phyloP scores from a whole-genome alignment of 441 rosid genomes.

The Syzygium malaccense region DNA sequence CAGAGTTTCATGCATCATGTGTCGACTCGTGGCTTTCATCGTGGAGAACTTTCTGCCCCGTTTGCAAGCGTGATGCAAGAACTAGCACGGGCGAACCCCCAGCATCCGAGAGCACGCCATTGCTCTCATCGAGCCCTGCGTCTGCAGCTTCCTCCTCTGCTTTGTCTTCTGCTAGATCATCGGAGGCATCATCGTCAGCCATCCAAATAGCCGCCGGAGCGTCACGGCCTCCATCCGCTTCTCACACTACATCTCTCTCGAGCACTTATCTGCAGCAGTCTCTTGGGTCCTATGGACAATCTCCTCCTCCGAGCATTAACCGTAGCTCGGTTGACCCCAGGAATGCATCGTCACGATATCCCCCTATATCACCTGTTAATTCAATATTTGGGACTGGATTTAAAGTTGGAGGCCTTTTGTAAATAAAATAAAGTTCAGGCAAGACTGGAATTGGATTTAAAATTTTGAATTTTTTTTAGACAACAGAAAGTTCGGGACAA shows the following conservation, averaged over 20 bases:
- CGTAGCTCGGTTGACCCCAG: slow-evolving; percentile 61
- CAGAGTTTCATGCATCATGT: slow-evolving; percentile 85
- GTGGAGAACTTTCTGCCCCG: slow-evolving; percentile 97
- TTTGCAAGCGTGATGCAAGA: slow-evolving; percentile 92
- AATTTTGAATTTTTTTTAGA: background rate
- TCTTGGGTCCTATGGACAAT: slow-evolving; percentile 32
- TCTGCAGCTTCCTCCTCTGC: slow-evolving; percentile 47
- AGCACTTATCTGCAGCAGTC: slow-evolving; percentile 57
- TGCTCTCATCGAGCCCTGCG: slow-evolving; percentile 50
- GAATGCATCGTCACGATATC: slow-evolving; percentile 77
- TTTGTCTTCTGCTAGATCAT: slow-evolving; percentile 58
- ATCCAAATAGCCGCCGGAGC: slow-evolving; percentile 48
- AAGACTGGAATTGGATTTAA: background rate
- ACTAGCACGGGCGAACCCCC: slow-evolving; percentile 62
- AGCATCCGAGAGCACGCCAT: slow-evolving; percentile 77
- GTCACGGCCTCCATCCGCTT: slow-evolving; percentile 35
- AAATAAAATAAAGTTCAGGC: background rate
- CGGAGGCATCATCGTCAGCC: slow-evolving; percentile 42
- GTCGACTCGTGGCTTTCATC: slow-evolving; percentile 92
- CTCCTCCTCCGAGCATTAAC: slow-evolving; percentile 49
- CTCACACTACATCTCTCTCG: slow-evolving; percentile 43
- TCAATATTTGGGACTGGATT: slow-evolving; percentile 5
- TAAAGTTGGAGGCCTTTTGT: background rate
- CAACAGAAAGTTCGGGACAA: background rate
- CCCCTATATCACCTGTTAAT: slow-evolving; percentile 54